Base-by-base conservation (phyloP, 768 basidiomycete species). In the Naganishia vishniacii region DNA sequence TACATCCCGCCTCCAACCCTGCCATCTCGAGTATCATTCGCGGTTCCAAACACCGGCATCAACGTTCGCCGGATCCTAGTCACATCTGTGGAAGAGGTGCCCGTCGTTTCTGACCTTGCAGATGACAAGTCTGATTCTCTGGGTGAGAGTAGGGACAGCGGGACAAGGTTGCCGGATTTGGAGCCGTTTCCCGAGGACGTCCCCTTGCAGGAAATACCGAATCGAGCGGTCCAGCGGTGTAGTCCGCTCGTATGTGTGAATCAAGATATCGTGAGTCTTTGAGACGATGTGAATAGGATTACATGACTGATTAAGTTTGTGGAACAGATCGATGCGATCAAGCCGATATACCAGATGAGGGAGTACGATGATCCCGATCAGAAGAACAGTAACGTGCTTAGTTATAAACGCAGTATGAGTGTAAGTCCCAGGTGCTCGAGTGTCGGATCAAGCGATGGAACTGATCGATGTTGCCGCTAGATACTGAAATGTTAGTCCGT, bases 361-460 rank as follows among this genome's bases (percentile, higher is more conserved):
- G 74, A 75, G 53, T 75, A 65, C 61, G 75, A 77, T 56, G 73
- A 72, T 16, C 59, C 60, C 11, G 59, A 70, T 15, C 74, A 77
- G 62, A 74, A 72, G 60, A 77, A 77, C 58, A 67, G 73, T 29
- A 77, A 77, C 62, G 69, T 75, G 6, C 61, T 77, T 48, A 75
- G 74, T 41, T 77, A 77, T 63, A 61, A 74, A 49, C 28, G 75
- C 34, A 74, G 74, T 62, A 69, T 77, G 68, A 75, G 74, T 41
- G 74, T 75, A 59, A 65, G 72, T 70, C 20, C 46, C n/a, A n/a
- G n/a, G n/a, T n/a, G n/a, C n/a, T n/a, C n/a, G n/a, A n/a, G n/a
- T n/a, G n/a, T n/a, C n/a, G n/a, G n/a, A n/a, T n/a, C n/a, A n/a
- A n/a, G n/a, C n/a, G n/a, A n/a, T n/a, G n/a, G 25, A 32, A 16